Percentiles rank a stretch among this genome's conserved stretches.
These are phyloP conservation scores for Nemania abortiva DNA, from an alignment of 2,329 filamentous ascomycete genomes.

Conservation along the genomic window DNA sequence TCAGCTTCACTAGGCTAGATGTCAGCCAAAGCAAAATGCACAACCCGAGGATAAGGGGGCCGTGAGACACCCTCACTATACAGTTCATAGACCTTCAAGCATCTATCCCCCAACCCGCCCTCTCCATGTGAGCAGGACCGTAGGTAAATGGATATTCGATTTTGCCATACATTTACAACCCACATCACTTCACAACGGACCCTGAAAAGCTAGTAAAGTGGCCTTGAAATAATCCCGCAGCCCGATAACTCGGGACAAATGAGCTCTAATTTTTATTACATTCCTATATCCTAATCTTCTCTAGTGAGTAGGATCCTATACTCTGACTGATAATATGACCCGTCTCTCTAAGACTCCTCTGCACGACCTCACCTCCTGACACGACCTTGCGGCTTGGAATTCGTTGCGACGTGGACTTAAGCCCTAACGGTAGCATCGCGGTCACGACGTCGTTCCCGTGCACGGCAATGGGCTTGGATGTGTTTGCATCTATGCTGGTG, in stretches of 20 bases:
- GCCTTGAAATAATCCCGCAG: not conserved
- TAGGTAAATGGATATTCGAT: no score
- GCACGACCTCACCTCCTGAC: slow-evolving; percentile 76
- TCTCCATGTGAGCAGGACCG: no score
- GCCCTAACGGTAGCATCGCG: slow-evolving; percentile 75
- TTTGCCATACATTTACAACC: not conserved
- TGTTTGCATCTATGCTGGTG: slow-evolving; percentile 45
- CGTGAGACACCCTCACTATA: no score
- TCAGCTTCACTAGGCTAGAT: not conserved
- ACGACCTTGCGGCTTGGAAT: slow-evolving; percentile 70
- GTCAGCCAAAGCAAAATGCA: not conserved
- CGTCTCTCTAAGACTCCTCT: slow-evolving; percentile 78
- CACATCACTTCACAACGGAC: not conserved
- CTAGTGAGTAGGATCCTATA: slow-evolving; percentile 85
- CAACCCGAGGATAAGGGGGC: not conserved
- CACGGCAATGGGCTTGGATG: slow-evolving; percentile 60
- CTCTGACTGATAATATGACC: slow-evolving; percentile 82
- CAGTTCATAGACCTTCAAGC: no score
- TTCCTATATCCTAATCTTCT: slow-evolving; percentile 75
- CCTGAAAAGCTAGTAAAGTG: not conserved
- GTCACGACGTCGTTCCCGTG: slow-evolving; percentile 59
- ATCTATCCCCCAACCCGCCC: no score
- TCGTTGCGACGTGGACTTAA: slow-evolving; percentile 67
- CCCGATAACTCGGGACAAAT: not conserved
- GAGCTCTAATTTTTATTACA: slow-evolving; percentile 7